phyloP scores from a whole-genome alignment of 1,284 basidiomycete species.

The Sanguinoderma infundibulare region DNA sequence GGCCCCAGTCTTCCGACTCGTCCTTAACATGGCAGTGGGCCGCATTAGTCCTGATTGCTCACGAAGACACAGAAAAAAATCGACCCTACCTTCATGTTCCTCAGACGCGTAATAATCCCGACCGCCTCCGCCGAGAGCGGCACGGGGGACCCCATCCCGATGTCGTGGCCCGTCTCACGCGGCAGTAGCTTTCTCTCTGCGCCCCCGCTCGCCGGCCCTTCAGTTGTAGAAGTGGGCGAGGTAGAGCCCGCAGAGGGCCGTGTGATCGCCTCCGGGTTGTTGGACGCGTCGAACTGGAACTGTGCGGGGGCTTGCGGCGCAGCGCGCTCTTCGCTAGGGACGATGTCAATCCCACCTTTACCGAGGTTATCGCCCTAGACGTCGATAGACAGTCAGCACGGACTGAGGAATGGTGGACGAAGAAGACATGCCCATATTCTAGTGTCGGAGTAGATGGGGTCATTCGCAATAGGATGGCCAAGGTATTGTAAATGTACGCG shows the following conservation, averaged over 20 bases:
- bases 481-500: constrained; percentile 96
- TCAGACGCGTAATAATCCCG: constrained; percentile 81
- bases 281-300: constrained; percentile 36
- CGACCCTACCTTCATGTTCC: constrained; percentile 77
- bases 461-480: constrained; percentile 93
- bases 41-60: too few relatives aligned
- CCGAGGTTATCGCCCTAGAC: constrained; percentile 72
- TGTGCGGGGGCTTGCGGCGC: constrained; percentile 70
- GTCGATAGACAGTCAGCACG: background rate
- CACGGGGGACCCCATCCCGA: constrained; percentile 90
- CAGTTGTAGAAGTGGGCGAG: background rate
- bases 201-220: background rate
- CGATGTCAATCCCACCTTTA: constrained; percentile 81
- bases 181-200: constrained; percentile 56
- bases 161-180: constrained; percentile 83
- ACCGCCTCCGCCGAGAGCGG: constrained; percentile 85
- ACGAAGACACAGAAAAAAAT: background rate
- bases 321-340: constrained; percentile 64
- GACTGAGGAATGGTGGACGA: too few relatives aligned
- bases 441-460: constrained; percentile 82
- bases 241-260: background rate
- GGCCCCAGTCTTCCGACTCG: constrained; percentile 90
- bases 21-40: constrained; percentile 54
- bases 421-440: constrained; percentile 75
- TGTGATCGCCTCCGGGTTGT: constrained; percentile 41